phyloP scores from a whole-genome alignment of 495 filamentous ascomycete genomes.

The Penicillium steckii region DNA sequence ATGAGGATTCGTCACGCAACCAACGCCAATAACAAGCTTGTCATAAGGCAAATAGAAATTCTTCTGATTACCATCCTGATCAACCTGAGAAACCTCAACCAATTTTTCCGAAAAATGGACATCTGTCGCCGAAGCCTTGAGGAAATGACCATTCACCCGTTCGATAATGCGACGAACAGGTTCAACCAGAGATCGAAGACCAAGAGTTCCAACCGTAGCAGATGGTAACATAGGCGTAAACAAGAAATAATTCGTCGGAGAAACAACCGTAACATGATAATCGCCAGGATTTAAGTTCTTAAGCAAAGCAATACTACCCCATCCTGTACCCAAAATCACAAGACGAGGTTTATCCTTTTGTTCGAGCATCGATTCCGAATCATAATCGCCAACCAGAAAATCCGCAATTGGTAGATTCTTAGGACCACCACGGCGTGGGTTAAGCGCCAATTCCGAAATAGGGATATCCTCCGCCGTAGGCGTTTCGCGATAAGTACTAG shows the following conservation, averaged over 20 bases:
- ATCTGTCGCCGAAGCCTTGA: constrained; percentile 81
- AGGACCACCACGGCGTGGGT: constrained; percentile 81
- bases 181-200: constrained; percentile 86
- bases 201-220: constrained; percentile 93
- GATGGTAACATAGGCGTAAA: constrained; percentile 98
- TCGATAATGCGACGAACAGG: constrained; percentile 83
- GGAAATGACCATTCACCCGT: constrained; percentile 79
- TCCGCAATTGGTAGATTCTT: constrained; percentile 96
- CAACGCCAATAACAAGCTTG: constrained; percentile 94
- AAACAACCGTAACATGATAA: constrained; percentile 93
- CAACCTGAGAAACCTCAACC: constrained; percentile 77
- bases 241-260: constrained; percentile 92
- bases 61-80: constrained; percentile 65
- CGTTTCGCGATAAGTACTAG: constrained; percentile 78
- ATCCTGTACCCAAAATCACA: constrained; percentile 91
- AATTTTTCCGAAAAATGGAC: constrained; percentile 90
- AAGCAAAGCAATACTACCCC: constrained; percentile 89
- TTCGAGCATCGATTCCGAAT: constrained; percentile 61
- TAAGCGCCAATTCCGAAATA: constrained; percentile 78
- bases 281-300: constrained; percentile 87
- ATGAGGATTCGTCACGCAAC: constrained; percentile 90
- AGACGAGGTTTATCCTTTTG: constrained; percentile 85
- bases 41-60: constrained; percentile 97
- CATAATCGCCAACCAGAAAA: constrained; percentile 81
- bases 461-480: constrained; percentile 66